These are phyloP conservation scores for Quercus wislizeni DNA, from an alignment of 306 rosid genomes.

Conservation along the genomic window DNA sequence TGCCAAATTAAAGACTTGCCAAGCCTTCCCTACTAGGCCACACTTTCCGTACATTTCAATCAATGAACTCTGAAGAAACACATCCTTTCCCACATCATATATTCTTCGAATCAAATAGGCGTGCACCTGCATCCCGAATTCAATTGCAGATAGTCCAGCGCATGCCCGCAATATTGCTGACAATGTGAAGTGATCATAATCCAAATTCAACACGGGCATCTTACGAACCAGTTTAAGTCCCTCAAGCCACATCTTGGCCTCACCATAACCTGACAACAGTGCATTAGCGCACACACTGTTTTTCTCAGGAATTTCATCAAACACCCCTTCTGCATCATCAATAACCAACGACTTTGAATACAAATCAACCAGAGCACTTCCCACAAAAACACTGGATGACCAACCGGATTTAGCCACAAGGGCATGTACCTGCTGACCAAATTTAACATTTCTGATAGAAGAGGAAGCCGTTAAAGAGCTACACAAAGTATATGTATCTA, in stretches of 20 bases:
- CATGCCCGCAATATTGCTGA: slow-evolving; percentile 65
- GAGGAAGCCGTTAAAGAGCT: slow-evolving; percentile 60
- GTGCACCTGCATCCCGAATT: slow-evolving; percentile 68
- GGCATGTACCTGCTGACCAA: slow-evolving; percentile 58
- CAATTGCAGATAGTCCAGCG: slow-evolving; percentile 59
- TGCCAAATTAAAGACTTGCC: slow-evolving; percentile 47
- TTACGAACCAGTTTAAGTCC: slow-evolving; percentile 50
- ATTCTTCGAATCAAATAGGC: slow-evolving; percentile 41
- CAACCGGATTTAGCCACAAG: slow-evolving; percentile 56
- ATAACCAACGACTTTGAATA: slow-evolving; percentile 45
- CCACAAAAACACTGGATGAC: slow-evolving; percentile 65
- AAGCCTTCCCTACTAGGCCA: slow-evolving; percentile 60
- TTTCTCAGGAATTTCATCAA: slow-evolving; percentile 71
- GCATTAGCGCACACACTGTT: slow-evolving; percentile 74
- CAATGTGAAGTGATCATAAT: slow-evolving; percentile 59
- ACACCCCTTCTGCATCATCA: slow-evolving; percentile 52
- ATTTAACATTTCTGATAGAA: slow-evolving; percentile 29
- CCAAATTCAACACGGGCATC: slow-evolving; percentile 56
- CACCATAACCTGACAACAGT: slow-evolving; percentile 57
- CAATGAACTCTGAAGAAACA: slow-evolving; percentile 59
- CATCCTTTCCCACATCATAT: slow-evolving; percentile 44
- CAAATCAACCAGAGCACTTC: slow-evolving; percentile 61
- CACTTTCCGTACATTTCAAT: slow-evolving; percentile 81
- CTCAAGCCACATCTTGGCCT: slow-evolving; percentile 56
- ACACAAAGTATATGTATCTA: slow-evolving; percentile 65